Percentiles rank a stretch among this genome's conserved stretches.
Conservation (phyloP, 345 rosid genomes). For the Pistacia atlantica region DNA sequence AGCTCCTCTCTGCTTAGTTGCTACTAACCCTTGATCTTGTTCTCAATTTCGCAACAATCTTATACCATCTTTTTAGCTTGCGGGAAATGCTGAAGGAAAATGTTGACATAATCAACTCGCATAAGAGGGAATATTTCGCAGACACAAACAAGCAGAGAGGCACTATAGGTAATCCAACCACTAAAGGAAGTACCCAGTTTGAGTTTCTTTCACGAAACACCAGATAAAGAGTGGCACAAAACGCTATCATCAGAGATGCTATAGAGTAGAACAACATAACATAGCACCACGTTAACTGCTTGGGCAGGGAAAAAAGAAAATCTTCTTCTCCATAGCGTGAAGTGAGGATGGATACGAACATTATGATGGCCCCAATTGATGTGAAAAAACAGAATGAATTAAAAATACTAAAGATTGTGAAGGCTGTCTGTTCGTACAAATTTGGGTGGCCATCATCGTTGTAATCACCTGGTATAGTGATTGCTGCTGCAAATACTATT, state of each 20-base stretch:
- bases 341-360: background rate
- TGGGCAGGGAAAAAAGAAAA: conserved; percentile 23
- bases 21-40: too few relatives aligned
- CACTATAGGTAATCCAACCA: background rate
- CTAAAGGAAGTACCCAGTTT: conserved; percentile 6
- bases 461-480: conserved; percentile 39
- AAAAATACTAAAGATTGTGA: conserved; percentile 30
- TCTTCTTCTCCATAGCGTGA: background rate
- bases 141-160: too few relatives aligned
- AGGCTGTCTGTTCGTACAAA: background rate
- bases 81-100: too few relatives aligned
- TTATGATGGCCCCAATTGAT: conserved; percentile 2
- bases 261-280: conserved; percentile 33
- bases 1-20: too few relatives aligned
- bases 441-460: conserved; percentile 15
- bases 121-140: too few relatives aligned
- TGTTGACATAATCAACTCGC: too few relatives aligned
- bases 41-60: too few relatives aligned
- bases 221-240: conserved; percentile 30
- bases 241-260: conserved; percentile 36
- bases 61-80: too few relatives aligned
- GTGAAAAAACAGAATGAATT: conserved; percentile 28
- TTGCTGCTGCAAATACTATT: conserved; percentile 37
- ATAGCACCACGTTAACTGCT: conserved; percentile 33
- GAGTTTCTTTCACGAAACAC: background rate